Evolutionary conservation across 2,329 filamentous ascomycete genomes (phyloP).

Genomic region (Huntiella savannae): DNA sequence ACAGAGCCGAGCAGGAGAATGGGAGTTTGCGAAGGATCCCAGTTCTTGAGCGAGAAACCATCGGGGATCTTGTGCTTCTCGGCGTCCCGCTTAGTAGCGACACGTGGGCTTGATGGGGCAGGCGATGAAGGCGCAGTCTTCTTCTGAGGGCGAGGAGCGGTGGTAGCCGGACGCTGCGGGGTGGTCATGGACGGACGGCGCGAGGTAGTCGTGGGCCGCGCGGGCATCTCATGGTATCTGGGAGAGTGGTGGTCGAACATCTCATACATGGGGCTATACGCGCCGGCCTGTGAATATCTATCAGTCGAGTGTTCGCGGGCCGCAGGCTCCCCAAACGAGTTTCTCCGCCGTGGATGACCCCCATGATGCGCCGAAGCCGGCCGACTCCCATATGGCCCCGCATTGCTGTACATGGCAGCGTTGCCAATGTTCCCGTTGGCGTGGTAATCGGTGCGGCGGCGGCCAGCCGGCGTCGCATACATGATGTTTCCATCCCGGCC

Average conservation of each 20-base stretch:
- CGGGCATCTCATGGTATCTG: conserved; percentile 3
- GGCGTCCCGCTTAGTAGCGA: conserved; percentile 40
- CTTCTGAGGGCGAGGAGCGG: conserved; percentile 28
- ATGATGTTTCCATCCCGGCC: conserved; percentile 7
- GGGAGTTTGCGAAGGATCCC: conserved; percentile 85
- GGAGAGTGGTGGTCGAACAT: conserved; percentile 5
- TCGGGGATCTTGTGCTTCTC: conserved; percentile 56
- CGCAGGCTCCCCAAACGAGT: conserved; percentile 9
- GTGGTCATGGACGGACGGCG: conserved; percentile 29
- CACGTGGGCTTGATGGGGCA: conserved; percentile 14
- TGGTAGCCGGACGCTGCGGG: conserved; percentile 34
- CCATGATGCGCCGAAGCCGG: neutral
- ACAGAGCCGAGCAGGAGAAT: conserved; percentile 90
- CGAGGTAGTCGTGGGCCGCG: conserved; percentile 25
- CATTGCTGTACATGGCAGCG: neutral
- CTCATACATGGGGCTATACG: conserved; percentile 8
- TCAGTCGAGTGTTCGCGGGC: conserved; percentile 10
- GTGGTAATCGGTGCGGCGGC: conserved; percentile 7
- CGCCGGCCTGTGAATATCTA: conserved; percentile 12
- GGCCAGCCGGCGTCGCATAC: conserved; percentile 6
- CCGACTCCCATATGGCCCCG: neutral
- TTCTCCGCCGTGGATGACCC: conserved; percentile 4
- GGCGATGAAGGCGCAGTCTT: conserved; percentile 15
- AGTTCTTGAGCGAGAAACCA: conserved; percentile 93
- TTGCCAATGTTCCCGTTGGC: conserved; percentile 1